Conservation (phyloP, 1,139 yeast species). For the Pichia sp. region DNA sequence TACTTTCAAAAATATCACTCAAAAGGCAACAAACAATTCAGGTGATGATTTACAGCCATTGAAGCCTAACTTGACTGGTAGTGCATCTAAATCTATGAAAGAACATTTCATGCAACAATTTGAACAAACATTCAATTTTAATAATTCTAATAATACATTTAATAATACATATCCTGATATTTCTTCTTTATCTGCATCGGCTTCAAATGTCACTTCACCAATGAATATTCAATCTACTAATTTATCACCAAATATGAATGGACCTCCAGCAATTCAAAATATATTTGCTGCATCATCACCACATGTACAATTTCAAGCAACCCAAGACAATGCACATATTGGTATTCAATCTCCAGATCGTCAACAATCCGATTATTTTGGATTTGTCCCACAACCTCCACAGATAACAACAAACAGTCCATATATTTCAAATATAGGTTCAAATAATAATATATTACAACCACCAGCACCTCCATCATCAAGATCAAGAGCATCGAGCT, state of each 20-base stretch:
- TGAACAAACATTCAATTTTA: slow-evolving; percentile 18
- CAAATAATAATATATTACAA: slow-evolving; percentile 9
- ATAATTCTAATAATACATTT: slow-evolving; percentile 1
- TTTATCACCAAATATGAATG: background rate
- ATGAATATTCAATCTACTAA: background rate
- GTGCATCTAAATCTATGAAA: slow-evolving; percentile 29
- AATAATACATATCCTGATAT: slow-evolving; percentile 6
- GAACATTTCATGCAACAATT: slow-evolving; percentile 39
- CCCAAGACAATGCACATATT: background rate
- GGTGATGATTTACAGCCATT: slow-evolving; percentile 24
- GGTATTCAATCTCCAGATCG: too few relatives aligned
- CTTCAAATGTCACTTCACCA: background rate
- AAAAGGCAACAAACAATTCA: slow-evolving; percentile 8
- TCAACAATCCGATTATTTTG: slow-evolving; percentile 11
- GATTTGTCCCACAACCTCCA: slow-evolving; percentile 16
- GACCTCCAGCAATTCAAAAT: too few relatives aligned
- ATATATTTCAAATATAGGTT: too few relatives aligned
- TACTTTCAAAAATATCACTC: slow-evolving; percentile 17
- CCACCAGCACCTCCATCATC: slow-evolving; percentile 26
- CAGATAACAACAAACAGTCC: too few relatives aligned
- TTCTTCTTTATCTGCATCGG: slow-evolving; percentile 15
- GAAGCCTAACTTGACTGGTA: slow-evolving; percentile 29
- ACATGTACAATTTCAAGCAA: background rate
- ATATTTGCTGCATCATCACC: background rate
- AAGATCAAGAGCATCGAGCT: slow-evolving; percentile 16